Evolutionary conservation across 192 early-diverging fungal species (phyloP), one percentile per base, ranked within the genome.

Genomic region (Coemansia biformis): DNA sequence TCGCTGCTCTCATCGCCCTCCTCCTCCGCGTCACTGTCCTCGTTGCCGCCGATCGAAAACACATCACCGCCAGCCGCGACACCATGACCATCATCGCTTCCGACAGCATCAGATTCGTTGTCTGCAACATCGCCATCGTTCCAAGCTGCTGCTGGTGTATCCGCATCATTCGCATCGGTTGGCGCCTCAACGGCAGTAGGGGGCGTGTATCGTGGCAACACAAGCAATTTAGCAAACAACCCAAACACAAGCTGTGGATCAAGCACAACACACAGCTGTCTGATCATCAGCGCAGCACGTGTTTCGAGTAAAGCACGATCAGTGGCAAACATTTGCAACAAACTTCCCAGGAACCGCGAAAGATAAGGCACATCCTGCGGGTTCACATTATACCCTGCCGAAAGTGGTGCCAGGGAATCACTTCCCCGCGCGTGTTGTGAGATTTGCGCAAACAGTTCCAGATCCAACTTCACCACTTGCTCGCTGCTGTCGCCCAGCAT

Each of bases 381-480:
- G 13, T 57, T 57, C 31, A 48, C 59, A 0, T 43, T 39, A 22
- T 42, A 42, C 17, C 38, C 38, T 1, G 38, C 38, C n/a, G 18
- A 14, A 11, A 29, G 23, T 8, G 19, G n/a, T 17, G 5, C n/a
- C 16, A n/a, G 39, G 8, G 16, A 22, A 9, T 43, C 68, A 6
- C 24, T 42, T 2, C 21, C 43, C 7, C 57, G 32, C 17, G 42
- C 43, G 13, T 40, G 38, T 26, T 55, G 56, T 1, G 90, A 86
- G n/a, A 99, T 90, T 59, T 99, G 94, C 3, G 97, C 93, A 45
- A 99, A 79, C 12, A 98, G 75, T 53, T 93, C 87, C 31, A 99
- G 76, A 64, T 95, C 93, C 15, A 89, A 78, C 61, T 84, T 83
- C 24, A 99, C 89, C 9, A 98, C 89, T 50, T 96, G 93, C 60